Base-by-base conservation (phyloP, 768 basidiomycete species). In the Suillus weaverae region DNA sequence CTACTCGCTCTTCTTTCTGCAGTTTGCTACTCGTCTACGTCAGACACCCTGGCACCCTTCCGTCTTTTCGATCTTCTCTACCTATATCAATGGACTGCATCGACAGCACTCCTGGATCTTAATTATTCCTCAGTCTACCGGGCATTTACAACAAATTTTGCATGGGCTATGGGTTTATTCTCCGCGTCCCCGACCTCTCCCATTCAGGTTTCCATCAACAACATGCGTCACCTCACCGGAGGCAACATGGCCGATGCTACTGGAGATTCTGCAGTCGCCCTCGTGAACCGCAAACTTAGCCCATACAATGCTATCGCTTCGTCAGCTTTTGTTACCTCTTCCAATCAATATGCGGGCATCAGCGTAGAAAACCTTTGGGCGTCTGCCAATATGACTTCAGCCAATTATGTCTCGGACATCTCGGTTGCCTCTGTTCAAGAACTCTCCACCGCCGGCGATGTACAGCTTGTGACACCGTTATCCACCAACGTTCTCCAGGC, bases 71-170 rank as follows among this genome's bases (percentile, higher is more conserved):
- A 97, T 67, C 77, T 95, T 55, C 74, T 97, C 54, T 88, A 85
- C 70, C 85, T 97, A 64, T 93, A 89, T 76, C 97, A 99, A 77
- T 83, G 88, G 71, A 90, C 96, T 60, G 93, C 90, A 33, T 84
- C 86, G 33, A 89, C 92, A 3, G 89, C 85, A 4, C 83, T 98
- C 68, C 83, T 97, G 62, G 85, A 86, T 69, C 84, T 99, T 72
- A 91, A 98, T 75, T 98, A 95, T 72, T 92, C 97, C 1, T 84
- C 86, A 46, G 85, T 90, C 14, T 98, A 95, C 76, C 84, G 87
- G 61, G 84, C 90, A 30, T 98, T 89, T 70, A 82, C 91, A 3
- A 81, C 89, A 72, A 98, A 98, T 71, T 97, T 97, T 69, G 86
- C 89, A 0, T 98, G 95, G 95, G 84, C 92, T 0, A 76, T 97